Evolutionary conservation across 2,329 filamentous ascomycete genomes (phyloP), one percentile per base, ranked within the genome.

Genomic region (Fusarium sp.): DNA sequence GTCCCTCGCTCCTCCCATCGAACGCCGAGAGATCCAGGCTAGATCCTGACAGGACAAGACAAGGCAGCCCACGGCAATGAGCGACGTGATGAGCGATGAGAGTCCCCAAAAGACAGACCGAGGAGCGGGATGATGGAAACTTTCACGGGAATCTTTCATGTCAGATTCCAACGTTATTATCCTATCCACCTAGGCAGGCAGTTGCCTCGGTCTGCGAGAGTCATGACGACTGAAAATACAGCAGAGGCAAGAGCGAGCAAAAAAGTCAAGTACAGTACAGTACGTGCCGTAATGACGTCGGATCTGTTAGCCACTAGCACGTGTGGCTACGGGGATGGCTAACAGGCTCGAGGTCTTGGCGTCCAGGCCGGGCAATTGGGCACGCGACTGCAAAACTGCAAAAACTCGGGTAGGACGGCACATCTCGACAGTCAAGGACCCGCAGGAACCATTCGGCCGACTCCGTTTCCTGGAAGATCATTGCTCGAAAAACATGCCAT

Each of bases 21-120:
- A 64, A 64, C 69, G 71, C 75, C 71, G 71, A 76, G 75, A 77
- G 75, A 76, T 77, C 71, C 70, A 74, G 69, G 56, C 67, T 58
- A 77, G 75, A 77, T 77, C 61, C 70, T 62, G 67, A 64, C 59
- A 44, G 22, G 29, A 20, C 29, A 33, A 6, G 29, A 33, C 31
- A 46, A 16, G 14, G 12, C 33, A 51, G 46, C 22, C 27, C 46
- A 20, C 29, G 51, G 51, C 51, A 35, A 44, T 24, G 56, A 24
- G 44, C 35, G 42, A 64, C 42, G 61, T 46, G 46, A 55, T 55
- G 51, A 7, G 16, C 31, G 29, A 55, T 9, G 29, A 55, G n/a
- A 61, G 6, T 29, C 29, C 61, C 35, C 12, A 62, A 51, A 35
- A 55, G 46, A 38, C 8, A 24, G 53, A 62, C 46, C 60, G 46